A percentile compares a stretch with the other conserved stretches of the same genome.
phyloP scores from a whole-genome alignment of 2,329 filamentous ascomycete genomes.

The Cryphonectria parasitica region DNA sequence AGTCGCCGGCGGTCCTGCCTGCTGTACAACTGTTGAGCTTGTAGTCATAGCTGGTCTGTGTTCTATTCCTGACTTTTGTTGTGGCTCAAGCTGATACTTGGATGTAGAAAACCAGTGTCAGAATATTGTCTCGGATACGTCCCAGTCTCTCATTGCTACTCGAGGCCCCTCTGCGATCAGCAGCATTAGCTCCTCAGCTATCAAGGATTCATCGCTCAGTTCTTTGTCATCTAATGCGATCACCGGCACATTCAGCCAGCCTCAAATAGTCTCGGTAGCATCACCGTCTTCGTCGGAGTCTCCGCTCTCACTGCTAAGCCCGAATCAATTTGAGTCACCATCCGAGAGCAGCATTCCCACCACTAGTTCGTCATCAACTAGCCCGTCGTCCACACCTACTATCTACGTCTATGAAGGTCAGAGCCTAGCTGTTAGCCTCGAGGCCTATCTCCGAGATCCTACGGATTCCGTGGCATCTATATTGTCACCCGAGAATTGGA shows the following conservation, averaged over 20 bases:
- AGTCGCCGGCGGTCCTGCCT: background rate
- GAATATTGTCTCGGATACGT: background rate
- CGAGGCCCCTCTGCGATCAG: background rate
- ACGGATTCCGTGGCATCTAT: background rate
- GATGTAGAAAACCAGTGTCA: constrained; percentile 5
- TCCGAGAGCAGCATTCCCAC: background rate
- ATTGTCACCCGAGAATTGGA: background rate
- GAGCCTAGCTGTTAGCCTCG: background rate
- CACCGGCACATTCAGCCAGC: background rate
- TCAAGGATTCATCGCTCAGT: background rate
- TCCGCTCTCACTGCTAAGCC: too few relatives aligned
- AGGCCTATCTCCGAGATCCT: background rate
- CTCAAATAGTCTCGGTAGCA: too few relatives aligned
- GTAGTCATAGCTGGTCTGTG: background rate
- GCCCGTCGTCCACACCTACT: background rate
- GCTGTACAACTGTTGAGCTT: background rate
- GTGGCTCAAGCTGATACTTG: background rate
- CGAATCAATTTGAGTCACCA: background rate
- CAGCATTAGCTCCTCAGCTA: background rate
- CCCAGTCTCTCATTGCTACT: background rate
- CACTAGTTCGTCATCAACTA: background rate
- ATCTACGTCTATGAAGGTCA: background rate
- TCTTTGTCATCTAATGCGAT: background rate
- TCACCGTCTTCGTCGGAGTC: too few relatives aligned
- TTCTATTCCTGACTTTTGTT: background rate